These are phyloP conservation scores for Sextonia rubra DNA, from an alignment of 164 flowering plant species.

Conservation along the genomic window DNA sequence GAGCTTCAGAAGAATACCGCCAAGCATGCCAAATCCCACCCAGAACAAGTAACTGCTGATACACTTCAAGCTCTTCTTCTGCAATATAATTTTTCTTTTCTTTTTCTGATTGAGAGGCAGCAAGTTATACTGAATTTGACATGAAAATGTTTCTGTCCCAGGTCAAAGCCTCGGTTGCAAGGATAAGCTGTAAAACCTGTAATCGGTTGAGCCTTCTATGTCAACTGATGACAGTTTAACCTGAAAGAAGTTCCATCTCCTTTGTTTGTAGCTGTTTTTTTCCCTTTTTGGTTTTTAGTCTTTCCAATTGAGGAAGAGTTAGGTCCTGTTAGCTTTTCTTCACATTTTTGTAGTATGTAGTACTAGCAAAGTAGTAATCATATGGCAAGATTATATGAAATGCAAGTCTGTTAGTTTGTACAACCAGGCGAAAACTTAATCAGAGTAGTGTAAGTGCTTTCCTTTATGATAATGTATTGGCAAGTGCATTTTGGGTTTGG, in stretches of 20 bases:
- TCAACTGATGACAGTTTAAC: too few relatives aligned
- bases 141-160: constrained; percentile 18
- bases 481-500: too few relatives aligned
- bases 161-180: constrained; percentile 29
- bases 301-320: background rate
- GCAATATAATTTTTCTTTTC: background rate
- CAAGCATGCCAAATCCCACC: constrained; percentile 51
- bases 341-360: background rate
- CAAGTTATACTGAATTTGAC: background rate
- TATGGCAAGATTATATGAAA: background rate
- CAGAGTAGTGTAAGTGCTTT: too few relatives aligned
- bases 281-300: background rate
- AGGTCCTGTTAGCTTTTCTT: background rate
- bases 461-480: too few relatives aligned
- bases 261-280: background rate
- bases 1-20: constrained; percentile 47
- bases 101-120: background rate
- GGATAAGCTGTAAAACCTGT: constrained; percentile 4
- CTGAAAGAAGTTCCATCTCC: background rate
- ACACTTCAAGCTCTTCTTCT: background rate
- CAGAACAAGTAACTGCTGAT: constrained; percentile 54
- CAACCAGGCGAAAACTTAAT: background rate
- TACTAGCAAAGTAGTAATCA: background rate
- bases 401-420: background rate
- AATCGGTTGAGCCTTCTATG: background rate